Evolutionary conservation across 495 filamentous ascomycete genomes (phyloP).

Genomic region (Penicillium atrosanguineum): DNA sequence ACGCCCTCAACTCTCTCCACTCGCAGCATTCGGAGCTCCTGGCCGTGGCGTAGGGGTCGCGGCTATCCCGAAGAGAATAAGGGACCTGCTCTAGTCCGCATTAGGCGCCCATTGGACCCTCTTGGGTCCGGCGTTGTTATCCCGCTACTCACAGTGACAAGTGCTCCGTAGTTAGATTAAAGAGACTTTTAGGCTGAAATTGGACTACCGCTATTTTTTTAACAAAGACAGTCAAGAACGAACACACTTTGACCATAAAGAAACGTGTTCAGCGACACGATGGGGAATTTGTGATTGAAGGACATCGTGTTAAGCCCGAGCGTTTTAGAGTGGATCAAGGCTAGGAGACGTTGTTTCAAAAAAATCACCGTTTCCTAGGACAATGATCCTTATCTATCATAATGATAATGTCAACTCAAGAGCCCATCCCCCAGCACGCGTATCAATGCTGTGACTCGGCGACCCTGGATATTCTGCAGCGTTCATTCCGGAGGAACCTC

Average conservation of each 20-base stretch:
- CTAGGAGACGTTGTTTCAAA: slow-evolving; percentile 1
- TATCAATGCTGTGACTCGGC: too few relatives aligned
- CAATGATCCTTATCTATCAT: neutral
- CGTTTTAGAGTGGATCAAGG: slow-evolving; percentile 16
- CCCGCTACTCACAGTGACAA: neutral
- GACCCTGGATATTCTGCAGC: too few relatives aligned
- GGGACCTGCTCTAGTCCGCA: neutral
- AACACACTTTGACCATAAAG: neutral
- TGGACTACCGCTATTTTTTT: neutral
- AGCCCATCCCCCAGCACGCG: too few relatives aligned
- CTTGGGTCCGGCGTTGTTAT: neutral
- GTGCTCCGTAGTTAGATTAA: neutral
- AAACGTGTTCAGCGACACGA: too few relatives aligned
- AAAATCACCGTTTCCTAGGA: neutral
- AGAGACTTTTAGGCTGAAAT: neutral
- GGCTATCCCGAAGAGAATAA: slow-evolving; percentile 12
- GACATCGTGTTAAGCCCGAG: neutral
- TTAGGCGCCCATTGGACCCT: too few relatives aligned
- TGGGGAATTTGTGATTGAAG: too few relatives aligned
- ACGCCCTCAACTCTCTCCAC: slow-evolving; percentile 8
- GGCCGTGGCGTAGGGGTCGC: slow-evolving; percentile 25
- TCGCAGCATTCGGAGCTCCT: slow-evolving; percentile 12
- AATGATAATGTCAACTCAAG: neutral
- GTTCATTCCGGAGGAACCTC: slow-evolving; percentile 9
- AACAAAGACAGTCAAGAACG: neutral